Conservation (phyloP, 2,329 filamentous ascomycete species). For the Rhynchosporium agropyri region DNA sequence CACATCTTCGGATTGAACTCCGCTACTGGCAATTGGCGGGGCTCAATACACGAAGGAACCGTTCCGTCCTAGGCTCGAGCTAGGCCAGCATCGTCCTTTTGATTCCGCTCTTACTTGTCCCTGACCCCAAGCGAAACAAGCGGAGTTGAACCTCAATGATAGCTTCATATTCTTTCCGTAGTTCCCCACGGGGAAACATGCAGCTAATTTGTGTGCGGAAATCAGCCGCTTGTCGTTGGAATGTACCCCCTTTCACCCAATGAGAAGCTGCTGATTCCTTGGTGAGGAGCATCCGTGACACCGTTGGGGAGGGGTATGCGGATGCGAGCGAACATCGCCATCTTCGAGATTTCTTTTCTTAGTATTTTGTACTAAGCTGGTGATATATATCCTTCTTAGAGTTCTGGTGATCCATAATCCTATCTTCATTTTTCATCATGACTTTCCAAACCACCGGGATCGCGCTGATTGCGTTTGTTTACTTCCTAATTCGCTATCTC, state of each 20-base stretch:
- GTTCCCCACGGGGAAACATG: conserved; percentile 10
- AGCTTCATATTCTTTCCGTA: conserved; percentile 8
- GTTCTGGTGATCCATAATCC: neutral
- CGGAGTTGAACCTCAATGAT: neutral
- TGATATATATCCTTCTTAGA: neutral
- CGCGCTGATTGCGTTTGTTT: conserved; percentile 37
- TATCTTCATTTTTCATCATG: conserved; percentile 21
- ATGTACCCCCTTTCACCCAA: neutral
- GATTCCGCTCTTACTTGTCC: neutral
- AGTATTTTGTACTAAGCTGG: neutral
- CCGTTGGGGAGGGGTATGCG: conserved; percentile 5
- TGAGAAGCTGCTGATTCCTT: conserved; percentile 8
- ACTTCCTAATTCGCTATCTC: conserved; percentile 40
- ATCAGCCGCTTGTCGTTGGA: neutral
- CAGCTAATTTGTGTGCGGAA: conserved; percentile 10
- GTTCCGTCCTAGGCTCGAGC: conserved; percentile 6
- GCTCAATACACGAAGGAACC: neutral
- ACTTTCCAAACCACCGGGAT: conserved; percentile 34
- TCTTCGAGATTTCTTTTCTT: neutral
- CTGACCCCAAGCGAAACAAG: conserved; percentile 1
- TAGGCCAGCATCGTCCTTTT: neutral
- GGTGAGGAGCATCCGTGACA: conserved; percentile 2
- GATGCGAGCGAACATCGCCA: conserved; percentile 3
- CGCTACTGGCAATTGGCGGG: neutral
- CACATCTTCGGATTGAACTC: neutral